These are phyloP conservation scores for Paecilomyces formosus DNA, from an alignment of 2,329 filamentous ascomycete species.

Conservation along the genomic window DNA sequence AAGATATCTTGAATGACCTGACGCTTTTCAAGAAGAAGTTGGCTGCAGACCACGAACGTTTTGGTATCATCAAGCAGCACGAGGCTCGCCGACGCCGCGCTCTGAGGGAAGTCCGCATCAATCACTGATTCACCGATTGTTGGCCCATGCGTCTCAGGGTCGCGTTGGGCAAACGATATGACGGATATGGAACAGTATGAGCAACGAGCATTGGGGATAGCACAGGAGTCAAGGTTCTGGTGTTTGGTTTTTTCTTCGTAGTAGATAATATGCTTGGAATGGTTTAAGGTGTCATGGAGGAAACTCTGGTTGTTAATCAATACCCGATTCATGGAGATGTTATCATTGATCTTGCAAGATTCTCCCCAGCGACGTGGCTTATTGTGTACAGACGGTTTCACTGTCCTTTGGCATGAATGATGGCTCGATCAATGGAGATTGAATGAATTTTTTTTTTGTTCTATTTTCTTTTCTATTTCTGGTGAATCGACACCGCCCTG, in stretches of 20 bases:
- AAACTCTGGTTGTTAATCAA: background rate
- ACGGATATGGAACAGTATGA: background rate
- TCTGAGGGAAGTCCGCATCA: slow-evolving; percentile 20
- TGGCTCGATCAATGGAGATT: background rate
- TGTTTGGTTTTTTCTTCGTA: background rate
- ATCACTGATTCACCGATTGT: slow-evolving; percentile 7
- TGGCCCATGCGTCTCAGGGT: background rate
- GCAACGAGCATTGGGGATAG: background rate
- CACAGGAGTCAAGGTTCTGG: background rate
- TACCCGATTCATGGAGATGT: background rate
- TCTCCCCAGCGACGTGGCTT: background rate
- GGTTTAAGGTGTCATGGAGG: background rate
- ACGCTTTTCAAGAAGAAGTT: slow-evolving; percentile 78
- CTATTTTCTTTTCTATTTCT: background rate
- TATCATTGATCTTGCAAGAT: background rate
- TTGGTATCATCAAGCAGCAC: slow-evolving; percentile 20
- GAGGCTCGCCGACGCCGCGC: slow-evolving; percentile 20
- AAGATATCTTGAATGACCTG: slow-evolving; percentile 73
- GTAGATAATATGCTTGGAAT: background rate
- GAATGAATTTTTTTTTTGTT: background rate
- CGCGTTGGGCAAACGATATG: background rate
- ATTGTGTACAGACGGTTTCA: background rate
- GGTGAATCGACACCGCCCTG: background rate
- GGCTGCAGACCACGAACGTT: slow-evolving; percentile 58
- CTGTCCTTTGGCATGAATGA: background rate